Evolutionary conservation across 2,329 filamentous ascomycete species (phyloP).

Genomic region (Trichoderma oligosporum): DNA sequence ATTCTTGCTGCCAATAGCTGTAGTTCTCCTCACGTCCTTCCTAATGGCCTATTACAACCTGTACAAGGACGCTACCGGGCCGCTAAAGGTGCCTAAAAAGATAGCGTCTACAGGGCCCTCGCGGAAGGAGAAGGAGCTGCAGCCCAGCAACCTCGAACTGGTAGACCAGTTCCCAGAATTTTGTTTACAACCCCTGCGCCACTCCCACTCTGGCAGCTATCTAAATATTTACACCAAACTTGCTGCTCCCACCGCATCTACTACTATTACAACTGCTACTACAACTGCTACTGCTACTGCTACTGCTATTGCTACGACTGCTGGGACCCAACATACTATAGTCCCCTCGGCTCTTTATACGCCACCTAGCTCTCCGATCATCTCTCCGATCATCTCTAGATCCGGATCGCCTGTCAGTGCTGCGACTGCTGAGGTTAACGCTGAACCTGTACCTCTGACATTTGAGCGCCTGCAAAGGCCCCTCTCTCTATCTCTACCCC

Average conservation of each 20-base stretch:
- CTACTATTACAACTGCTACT: neutral
- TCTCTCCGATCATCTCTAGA: conserved; percentile 11
- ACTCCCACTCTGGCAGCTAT: neutral
- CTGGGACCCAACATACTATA: neutral
- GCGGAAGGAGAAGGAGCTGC: conserved; percentile 13
- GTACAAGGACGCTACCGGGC: conserved; percentile 4
- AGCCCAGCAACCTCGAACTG: conserved; percentile 19
- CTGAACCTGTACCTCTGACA: neutral
- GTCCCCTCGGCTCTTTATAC: conserved; percentile 7
- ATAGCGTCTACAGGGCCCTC: conserved; percentile 5
- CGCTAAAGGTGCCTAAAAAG: conserved; percentile 17
- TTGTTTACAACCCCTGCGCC: conserved; percentile 17
- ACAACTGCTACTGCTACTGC: neutral
- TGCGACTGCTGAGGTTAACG: neutral
- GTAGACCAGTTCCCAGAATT: conserved; percentile 19
- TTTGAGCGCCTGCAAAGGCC: conserved; percentile 9
- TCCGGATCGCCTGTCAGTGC: conserved; percentile 2
- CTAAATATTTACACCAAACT: conserved; percentile 1
- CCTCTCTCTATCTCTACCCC: conserved; percentile 16
- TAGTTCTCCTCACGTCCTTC: neutral
- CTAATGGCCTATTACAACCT: conserved; percentile 16
- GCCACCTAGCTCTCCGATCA: conserved; percentile 10
- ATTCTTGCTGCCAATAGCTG: conserved; percentile 7
- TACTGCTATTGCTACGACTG: neutral
- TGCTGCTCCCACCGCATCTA: neutral